Conservation (phyloP, 78 protist species). For the Dictyostelium purpureum region DNA sequence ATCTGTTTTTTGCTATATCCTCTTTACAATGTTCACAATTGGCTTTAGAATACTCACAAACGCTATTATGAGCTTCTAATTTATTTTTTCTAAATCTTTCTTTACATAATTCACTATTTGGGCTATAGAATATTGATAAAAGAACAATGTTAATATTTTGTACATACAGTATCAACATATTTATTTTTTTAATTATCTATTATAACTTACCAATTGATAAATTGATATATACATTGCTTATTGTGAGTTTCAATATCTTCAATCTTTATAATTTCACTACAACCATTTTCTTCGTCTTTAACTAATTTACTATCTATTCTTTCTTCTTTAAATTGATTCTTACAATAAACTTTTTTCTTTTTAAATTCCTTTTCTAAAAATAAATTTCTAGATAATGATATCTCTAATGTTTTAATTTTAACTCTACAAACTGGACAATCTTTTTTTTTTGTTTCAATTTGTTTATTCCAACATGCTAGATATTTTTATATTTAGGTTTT, state of each 20-base stretch:
- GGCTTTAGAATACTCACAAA: not conserved
- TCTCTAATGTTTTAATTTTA: not conserved
- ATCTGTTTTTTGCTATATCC: not conserved
- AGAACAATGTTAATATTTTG: too few relatives aligned
- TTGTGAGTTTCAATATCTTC: constrained; percentile 4
- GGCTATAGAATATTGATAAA: too few relatives aligned
- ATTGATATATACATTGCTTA: not conserved
- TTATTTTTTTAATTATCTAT: too few relatives aligned
- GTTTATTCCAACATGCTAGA: not conserved
- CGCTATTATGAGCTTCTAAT: not conserved
- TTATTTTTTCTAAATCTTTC: constrained; percentile 5
- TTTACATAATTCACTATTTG: not conserved
- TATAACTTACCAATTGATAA: not conserved
- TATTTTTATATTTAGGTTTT: too few relatives aligned
- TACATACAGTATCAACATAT: not conserved
- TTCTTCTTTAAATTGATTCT: constrained; percentile 11
- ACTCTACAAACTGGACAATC: constrained; percentile 1
- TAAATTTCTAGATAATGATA: constrained; percentile 3
- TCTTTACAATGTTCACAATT: not conserved
- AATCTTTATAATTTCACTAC: not conserved
- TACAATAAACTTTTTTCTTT: constrained; percentile 15
- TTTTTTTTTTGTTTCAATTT: not conserved
- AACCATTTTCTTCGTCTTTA: not conserved
- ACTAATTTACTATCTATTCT: not conserved
- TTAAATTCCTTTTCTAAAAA: constrained; percentile 9